Base-by-base conservation (phyloP, 2,329 filamentous ascomycete genomes). In the Sarocladium kiliense region DNA sequence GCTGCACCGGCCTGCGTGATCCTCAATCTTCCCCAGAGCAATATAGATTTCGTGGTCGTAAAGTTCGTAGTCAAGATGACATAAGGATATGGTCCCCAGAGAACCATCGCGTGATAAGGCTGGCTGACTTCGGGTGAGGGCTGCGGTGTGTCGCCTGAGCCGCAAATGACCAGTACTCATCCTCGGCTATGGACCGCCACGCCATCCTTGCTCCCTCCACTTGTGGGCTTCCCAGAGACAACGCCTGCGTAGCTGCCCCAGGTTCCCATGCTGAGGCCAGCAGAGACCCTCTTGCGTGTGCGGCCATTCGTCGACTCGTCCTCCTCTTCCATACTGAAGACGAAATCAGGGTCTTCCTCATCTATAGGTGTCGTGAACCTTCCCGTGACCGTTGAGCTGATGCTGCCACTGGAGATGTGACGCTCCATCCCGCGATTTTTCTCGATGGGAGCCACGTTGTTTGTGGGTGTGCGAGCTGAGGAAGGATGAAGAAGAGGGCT, bases 281-380 rank as follows among this genome's bases (percentile, higher is more conserved):
- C 75, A 2, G 78, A 78, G 1, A 67, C 71, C 55, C 78, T 75
- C 68, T 81, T 82, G 53, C 76, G 69, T 10, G 74, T 71, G 41
- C 74, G 71, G 55, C 71, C 69, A 18, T 73, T 71, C 11, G 68
- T 68, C 36, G 77, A 71, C 21, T 77, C 71, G 30, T 84, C 81
- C 21, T 81, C 79, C 25, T 82, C 80, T 55, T 86, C 83, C 82
- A 86, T 86, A 63, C 74, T 81, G 65, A 86, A 86, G 14, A 86
- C 79, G 60, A 86, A 85, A 25, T 81, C 78, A 3, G 80, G 74
- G 55, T 86, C 81, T 16, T 53, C 50, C 63, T 86, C 83, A 57
- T 85, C 82, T 58, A 86, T 86, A 2, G 82, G 82, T 1, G 81
- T 85, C 1, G 82, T 82, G 64, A 84, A 85, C 16, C 83, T 74